Evolutionary conservation across 2,329 filamentous ascomycete genomes (phyloP), one percentile per base, ranked within the genome.

Genomic region (Aspergillus sclerotialis): DNA sequence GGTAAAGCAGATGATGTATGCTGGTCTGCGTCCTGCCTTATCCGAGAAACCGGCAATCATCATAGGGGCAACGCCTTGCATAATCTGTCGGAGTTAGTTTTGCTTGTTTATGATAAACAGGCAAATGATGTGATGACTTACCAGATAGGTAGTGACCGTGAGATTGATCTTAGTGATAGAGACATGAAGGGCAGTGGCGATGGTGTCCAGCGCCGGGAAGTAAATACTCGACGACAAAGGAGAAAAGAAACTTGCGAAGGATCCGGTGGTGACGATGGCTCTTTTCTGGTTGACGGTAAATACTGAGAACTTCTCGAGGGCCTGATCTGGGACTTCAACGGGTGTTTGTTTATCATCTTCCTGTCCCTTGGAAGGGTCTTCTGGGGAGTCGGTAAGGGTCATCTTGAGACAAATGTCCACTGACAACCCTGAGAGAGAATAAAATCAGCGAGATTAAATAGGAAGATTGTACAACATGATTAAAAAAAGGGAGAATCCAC

Each of bases 11-110:
- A 70, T 45, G 11, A 73, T 49, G 46, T 72, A 74, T 4, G 68
- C 68, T 7, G 70, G 69, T 37, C 72, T 59, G 36, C 72, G 58
- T 12, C 72, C 72, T 28, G 62, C 61, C 33, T 63, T 67, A 42
- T 75, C 72, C 3, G 69, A 64, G 27, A 74, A 63, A 28, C 68
- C 68, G 3, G 68, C 72, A 38, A 73, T 61, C 12, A 74, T 61
- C 44, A 70, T 68, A 68, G 37, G 68, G 57, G 37, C 47, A 52
- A 63, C 25, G 44, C 62, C 43, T 17, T 46, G 42, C 35, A 53
- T 28, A 12, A 51, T 44, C 45, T 50, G 16, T 14, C 36, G 15
- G 11, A 36, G 30, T 16, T 32, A 40, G 25, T 35, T 17, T 17
- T 38, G 14, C 33, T 39, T 23, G 4, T 19, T n/a, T 3, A 11